Conservation (phyloP, 805 yeast genomes). For the Ogataea siamensis region DNA sequence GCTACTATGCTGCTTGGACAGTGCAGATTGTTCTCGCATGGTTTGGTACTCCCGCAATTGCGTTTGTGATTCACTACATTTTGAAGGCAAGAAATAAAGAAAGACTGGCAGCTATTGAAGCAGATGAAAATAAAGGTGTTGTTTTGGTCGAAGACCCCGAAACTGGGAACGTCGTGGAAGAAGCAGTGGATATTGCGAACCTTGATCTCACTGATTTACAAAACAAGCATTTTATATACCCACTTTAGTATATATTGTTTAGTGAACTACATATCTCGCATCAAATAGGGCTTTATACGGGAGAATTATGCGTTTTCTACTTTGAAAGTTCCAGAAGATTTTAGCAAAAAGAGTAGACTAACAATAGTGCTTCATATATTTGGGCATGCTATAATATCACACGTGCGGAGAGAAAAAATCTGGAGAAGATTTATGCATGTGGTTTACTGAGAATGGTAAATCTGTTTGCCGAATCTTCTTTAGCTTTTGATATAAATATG, state of each 20-base stretch:
- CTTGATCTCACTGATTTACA: slow-evolving; percentile 55
- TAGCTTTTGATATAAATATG: neutral
- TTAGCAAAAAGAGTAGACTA: too few relatives aligned
- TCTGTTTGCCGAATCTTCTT: neutral
- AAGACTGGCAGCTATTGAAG: slow-evolving; percentile 6
- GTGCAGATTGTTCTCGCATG: slow-evolving; percentile 56
- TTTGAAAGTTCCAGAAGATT: too few relatives aligned
- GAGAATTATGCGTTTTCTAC: too few relatives aligned
- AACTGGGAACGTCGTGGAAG: slow-evolving; percentile 22
- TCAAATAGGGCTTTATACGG: too few relatives aligned
- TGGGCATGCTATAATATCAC: neutral
- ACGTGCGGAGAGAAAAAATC: too few relatives aligned
- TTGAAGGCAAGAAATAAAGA: slow-evolving; percentile 46
- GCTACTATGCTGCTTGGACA: slow-evolving; percentile 50
- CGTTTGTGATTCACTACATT: slow-evolving; percentile 44
- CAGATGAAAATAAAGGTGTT: neutral
- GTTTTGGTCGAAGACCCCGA: slow-evolving; percentile 21
- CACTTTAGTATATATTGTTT: too few relatives aligned
- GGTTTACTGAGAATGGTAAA: neutral
- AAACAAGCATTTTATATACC: slow-evolving; percentile 51
- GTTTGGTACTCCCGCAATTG: slow-evolving; percentile 42
- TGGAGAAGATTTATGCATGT: too few relatives aligned
- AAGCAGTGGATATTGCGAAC: slow-evolving; percentile 40
- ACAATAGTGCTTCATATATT: too few relatives aligned
- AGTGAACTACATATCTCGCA: too few relatives aligned